phyloP scores from a whole-genome alignment of 768 basidiomycete genomes.

The Gymnopilus junonius region DNA sequence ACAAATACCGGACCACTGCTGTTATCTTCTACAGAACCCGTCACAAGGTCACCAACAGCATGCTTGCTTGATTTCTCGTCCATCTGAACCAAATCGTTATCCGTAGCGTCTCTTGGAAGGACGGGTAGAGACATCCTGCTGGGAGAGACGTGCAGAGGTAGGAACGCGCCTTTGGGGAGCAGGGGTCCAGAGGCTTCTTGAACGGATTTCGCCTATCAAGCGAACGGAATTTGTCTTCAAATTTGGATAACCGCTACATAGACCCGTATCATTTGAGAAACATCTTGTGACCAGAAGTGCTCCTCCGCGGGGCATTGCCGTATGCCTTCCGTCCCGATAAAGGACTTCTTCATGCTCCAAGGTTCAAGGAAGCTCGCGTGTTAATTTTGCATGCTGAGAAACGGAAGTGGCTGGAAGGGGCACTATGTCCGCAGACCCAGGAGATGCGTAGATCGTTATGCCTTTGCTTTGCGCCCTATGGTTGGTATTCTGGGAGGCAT shows the following conservation, averaged over 20 bases:
- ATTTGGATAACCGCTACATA: not conserved
- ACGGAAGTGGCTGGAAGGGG: not conserved
- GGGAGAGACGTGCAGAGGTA: not conserved
- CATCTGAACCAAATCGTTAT: not conserved
- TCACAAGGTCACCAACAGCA: not conserved
- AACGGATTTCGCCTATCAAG: not conserved
- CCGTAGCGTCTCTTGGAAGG: not conserved
- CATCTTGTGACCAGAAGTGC: slow-evolving; percentile 5
- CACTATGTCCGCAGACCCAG: not conserved
- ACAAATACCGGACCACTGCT: slow-evolving; percentile 32
- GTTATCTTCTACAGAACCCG: not conserved
- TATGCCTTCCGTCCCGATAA: slow-evolving; percentile 2
- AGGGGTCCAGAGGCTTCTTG: not conserved
- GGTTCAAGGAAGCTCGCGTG: not conserved
- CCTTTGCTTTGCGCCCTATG: not conserved
- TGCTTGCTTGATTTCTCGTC: slow-evolving; percentile 1
- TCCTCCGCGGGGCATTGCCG: not conserved
- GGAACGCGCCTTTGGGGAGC: not conserved
- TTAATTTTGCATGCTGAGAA: slow-evolving; percentile 6
- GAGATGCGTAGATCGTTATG: not conserved
- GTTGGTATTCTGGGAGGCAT: not conserved
- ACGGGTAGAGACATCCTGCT: slow-evolving; percentile 7
- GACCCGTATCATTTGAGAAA: slow-evolving; percentile 2
- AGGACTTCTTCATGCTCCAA: not conserved
- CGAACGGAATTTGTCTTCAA: not conserved